Percentiles rank a stretch among this genome's conserved stretches.
These are phyloP conservation scores for Botrytis medusae DNA, from an alignment of 2,329 filamentous ascomycete species.

Conservation along the genomic window DNA sequence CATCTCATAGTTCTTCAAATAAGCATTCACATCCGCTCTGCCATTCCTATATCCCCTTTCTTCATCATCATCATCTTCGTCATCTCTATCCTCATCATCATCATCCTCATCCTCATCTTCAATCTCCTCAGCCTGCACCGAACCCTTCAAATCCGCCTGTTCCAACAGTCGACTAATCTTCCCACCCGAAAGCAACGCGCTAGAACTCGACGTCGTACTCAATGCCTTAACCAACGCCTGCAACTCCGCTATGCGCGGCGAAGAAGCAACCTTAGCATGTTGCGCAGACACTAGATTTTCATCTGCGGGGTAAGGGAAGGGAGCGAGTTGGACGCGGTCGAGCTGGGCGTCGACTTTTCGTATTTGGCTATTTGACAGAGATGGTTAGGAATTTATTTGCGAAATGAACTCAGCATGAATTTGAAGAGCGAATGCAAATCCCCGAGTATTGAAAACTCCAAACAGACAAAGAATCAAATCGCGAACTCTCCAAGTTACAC, in stretches of 20 bases:
- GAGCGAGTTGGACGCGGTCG: slow-evolving; percentile 58
- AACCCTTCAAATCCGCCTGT: slow-evolving; percentile 57
- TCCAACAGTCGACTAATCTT: slow-evolving; percentile 62
- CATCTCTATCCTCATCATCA: slow-evolving; percentile 28
- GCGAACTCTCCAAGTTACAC: not conserved
- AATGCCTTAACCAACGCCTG: slow-evolving; percentile 68
- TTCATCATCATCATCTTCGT: slow-evolving; percentile 41
- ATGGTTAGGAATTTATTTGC: not conserved
- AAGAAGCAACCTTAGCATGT: slow-evolving; percentile 41
- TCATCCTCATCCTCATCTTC: slow-evolving; percentile 42
- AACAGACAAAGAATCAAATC: not conserved
- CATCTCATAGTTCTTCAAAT: slow-evolving; percentile 59
- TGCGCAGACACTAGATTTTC: slow-evolving; percentile 40
- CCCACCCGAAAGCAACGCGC: slow-evolving; percentile 58
- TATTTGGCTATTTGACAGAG: slow-evolving; percentile 47
- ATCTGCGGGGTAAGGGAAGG: slow-evolving; percentile 43
- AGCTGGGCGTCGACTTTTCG: slow-evolving; percentile 64
- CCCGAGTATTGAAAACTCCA: not conserved
- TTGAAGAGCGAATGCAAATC: not conserved
- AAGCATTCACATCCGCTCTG: slow-evolving; percentile 20
- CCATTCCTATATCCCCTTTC: slow-evolving; percentile 25
- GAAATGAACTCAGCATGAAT: not conserved
- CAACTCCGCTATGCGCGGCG: slow-evolving; percentile 59
- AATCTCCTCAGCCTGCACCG: slow-evolving; percentile 36
- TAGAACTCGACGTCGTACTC: slow-evolving; percentile 66